A percentile compares a stretch with the other conserved stretches of the same genome.
phyloP scores from a whole-genome alignment of 2,329 filamentous ascomycete genomes.

The Paradendryphiella salina region DNA sequence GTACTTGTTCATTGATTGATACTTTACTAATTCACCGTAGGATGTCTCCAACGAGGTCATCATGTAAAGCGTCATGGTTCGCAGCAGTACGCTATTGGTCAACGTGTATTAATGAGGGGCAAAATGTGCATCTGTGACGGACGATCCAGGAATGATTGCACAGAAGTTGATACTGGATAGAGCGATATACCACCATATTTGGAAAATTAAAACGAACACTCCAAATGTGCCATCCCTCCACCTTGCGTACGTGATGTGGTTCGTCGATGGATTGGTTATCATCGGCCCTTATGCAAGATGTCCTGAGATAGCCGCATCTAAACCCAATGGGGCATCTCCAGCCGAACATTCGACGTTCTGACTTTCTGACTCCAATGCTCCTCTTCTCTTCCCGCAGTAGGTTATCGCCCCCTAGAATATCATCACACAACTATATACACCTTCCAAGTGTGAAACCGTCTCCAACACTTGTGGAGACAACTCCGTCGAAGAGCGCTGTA shows the following conservation, averaged over 20 bases:
- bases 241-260: background rate
- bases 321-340: slow-evolving; percentile 14
- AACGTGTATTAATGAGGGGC: background rate
- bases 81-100: background rate
- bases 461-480: no score
- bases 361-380: background rate
- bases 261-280: background rate
- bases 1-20: background rate
- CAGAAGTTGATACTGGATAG: slow-evolving; percentile 7
- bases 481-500: no score
- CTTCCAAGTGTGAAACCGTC: no score
- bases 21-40: slow-evolving; percentile 49
- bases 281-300: background rate
- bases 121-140: slow-evolving; percentile 5
- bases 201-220: background rate
- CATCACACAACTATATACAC: no score
- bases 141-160: slow-evolving; percentile 15
- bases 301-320: slow-evolving; percentile 17
- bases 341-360: background rate
- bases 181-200: slow-evolving; percentile 9
- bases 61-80: slow-evolving; percentile 64
- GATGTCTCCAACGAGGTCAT: slow-evolving; percentile 86
- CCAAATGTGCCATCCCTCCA: background rate
- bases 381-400: background rate
- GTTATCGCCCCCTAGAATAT: no score